Conservation (phyloP, 768 basidiomycete species). For the Cystobasidium ongulense region DNA sequence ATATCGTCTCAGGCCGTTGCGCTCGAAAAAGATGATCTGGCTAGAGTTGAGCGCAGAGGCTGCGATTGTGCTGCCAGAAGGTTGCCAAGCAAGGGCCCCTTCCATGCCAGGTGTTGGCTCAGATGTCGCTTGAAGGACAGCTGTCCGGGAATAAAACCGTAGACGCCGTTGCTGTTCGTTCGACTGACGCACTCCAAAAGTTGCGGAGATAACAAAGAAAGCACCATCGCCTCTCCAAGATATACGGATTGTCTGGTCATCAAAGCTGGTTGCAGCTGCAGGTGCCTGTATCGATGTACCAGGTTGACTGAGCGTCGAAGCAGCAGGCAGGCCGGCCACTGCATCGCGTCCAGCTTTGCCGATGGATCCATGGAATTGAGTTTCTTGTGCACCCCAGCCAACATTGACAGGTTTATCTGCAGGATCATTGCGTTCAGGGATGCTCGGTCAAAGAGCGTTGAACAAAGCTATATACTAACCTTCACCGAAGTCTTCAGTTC, state of each 20-base stretch:
- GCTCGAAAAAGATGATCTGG: constrained; percentile 80
- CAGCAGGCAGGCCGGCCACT: constrained; percentile 32
- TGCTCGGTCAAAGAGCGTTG: not conserved
- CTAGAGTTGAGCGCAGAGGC: constrained; percentile 70
- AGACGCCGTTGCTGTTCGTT: constrained; percentile 51
- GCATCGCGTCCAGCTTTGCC: constrained; percentile 71
- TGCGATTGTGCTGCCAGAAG: constrained; percentile 77
- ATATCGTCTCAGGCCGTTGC: constrained; percentile 85
- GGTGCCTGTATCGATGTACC: constrained; percentile 49
- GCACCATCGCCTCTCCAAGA: constrained; percentile 91
- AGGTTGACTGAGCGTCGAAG: constrained; percentile 35
- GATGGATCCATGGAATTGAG: constrained; percentile 92
- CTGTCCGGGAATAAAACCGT: constrained; percentile 68
- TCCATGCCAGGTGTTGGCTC: constrained; percentile 77
- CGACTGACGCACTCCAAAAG: constrained; percentile 38
- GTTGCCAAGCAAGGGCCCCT: constrained; percentile 70
- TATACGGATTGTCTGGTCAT: constrained; percentile 63
- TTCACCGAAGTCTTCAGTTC: constrained; percentile 74
- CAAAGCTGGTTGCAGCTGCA: constrained; percentile 54
- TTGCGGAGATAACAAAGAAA: constrained; percentile 67
- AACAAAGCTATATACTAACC: constrained; percentile 49
- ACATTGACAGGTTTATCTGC: constrained; percentile 84
- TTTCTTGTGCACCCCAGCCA: constrained; percentile 94
- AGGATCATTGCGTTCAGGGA: constrained; percentile 26
- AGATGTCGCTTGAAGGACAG: constrained; percentile 68